phyloP scores from a whole-genome alignment of 2,329 filamentous ascomycete genomes.

The Aureobasidium sp. region DNA sequence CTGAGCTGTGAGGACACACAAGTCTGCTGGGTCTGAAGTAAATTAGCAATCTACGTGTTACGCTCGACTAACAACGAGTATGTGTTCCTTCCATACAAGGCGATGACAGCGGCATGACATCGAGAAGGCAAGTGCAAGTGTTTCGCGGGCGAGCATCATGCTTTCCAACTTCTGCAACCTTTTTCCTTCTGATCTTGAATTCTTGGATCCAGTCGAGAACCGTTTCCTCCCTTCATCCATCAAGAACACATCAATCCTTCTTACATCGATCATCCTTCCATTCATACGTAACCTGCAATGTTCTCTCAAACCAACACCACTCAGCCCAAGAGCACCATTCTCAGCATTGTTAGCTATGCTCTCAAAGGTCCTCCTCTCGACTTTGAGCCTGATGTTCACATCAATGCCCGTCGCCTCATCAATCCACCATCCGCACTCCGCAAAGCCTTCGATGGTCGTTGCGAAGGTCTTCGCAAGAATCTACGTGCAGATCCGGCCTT shows the following conservation, averaged over 20 bases:
- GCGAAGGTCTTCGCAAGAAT: neutral
- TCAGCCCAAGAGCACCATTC: neutral
- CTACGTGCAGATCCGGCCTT: neutral
- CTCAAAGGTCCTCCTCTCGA: neutral
- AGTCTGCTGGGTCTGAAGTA: neutral
- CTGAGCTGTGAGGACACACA: neutral
- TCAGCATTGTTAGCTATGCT: neutral
- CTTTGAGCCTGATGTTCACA: neutral
- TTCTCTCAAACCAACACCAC: neutral
- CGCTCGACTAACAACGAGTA: too few relatives aligned
- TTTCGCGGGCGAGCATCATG: neutral
- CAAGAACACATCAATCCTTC: neutral
- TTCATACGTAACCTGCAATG: neutral
- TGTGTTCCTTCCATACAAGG: neutral
- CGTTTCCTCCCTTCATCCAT: neutral
- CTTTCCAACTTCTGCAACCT: neutral
- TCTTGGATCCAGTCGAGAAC: neutral
- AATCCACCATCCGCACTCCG: neutral
- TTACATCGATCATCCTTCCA: neutral
- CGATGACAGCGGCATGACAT: neutral
- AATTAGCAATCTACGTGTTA: neutral
- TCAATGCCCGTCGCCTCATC: neutral
- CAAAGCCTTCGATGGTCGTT: slow-evolving; percentile 3
- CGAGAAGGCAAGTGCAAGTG: neutral
- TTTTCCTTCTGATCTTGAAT: neutral